A percentile compares a stretch with the other conserved stretches of the same genome.
phyloP scores from a whole-genome alignment of 257 asterid genomes.

The Fraxinus pennsylvanica region DNA sequence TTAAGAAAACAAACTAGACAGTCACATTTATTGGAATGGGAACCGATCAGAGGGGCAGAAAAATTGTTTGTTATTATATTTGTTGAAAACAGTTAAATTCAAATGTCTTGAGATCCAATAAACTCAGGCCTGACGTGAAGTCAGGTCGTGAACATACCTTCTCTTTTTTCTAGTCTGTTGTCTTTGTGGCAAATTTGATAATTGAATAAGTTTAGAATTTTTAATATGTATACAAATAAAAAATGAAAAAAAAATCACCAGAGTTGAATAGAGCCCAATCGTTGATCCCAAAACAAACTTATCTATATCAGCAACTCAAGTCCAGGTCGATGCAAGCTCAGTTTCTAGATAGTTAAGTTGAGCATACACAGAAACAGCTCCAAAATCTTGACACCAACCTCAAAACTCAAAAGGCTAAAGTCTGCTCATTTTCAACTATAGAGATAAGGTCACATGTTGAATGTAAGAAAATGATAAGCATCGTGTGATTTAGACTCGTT shows the following conservation, averaged over 20 bases:
- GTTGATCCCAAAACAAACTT: background rate
- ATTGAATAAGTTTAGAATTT: background rate
- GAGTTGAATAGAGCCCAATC: background rate
- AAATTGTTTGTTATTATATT: background rate
- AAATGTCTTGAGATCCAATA: background rate
- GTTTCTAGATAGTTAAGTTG: background rate
- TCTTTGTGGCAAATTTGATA: background rate
- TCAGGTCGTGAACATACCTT: background rate
- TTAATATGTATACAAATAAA: background rate
- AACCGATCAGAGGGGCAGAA: background rate
- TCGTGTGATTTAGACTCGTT: background rate
- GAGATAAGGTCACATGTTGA: background rate
- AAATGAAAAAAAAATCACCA: background rate
- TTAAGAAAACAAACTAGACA: background rate
- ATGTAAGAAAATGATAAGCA: background rate
- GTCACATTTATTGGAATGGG: background rate
- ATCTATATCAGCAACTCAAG: background rate
- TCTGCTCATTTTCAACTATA: background rate
- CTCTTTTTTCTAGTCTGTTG: background rate
- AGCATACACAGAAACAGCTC: background rate
- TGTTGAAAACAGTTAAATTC: background rate
- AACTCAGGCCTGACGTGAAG: background rate
- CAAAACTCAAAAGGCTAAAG: background rate
- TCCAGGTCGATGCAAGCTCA: background rate
- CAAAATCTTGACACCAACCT: background rate